Conservation (phyloP, 352 stramenopile genomes). For the Globisporangium sylvaticum region DNA sequence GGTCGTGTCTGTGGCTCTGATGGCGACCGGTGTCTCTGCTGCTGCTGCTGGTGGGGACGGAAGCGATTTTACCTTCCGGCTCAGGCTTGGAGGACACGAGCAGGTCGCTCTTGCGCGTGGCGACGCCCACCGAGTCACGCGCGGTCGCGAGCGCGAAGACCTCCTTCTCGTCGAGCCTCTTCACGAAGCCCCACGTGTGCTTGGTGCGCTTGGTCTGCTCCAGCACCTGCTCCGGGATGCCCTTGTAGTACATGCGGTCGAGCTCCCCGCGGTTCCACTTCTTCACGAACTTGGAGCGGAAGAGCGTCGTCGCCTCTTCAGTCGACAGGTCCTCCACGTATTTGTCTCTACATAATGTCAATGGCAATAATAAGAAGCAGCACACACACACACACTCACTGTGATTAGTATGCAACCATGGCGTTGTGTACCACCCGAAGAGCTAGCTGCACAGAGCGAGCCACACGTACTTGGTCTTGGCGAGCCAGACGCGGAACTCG, state of each 20-base stretch:
- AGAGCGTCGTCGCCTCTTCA: conserved; percentile 44
- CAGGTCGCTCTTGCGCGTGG: conserved; percentile 53
- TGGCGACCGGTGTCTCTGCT: neutral
- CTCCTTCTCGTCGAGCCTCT: conserved; percentile 56
- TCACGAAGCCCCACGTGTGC: conserved; percentile 64
- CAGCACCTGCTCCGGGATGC: conserved; percentile 56
- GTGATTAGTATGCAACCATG: too few relatives aligned
- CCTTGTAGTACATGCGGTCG: conserved; percentile 59
- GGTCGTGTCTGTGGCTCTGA: neutral
- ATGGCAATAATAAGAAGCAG: conserved; percentile 1
- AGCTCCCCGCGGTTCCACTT: conserved; percentile 65
- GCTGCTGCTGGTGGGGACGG: neutral
- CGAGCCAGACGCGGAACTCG: conserved; percentile 77
- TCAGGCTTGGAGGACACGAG: conserved; percentile 7
- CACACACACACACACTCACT: neutral
- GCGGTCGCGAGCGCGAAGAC: conserved; percentile 50
- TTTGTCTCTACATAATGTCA: conserved; percentile 31
- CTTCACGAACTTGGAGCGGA: conserved; percentile 49
- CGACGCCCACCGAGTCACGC: conserved; percentile 69
- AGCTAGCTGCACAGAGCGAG: neutral
- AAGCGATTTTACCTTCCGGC: neutral
- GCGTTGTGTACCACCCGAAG: neutral
- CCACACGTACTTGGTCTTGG: conserved; percentile 36
- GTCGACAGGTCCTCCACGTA: conserved; percentile 76
- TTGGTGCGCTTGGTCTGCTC: conserved; percentile 66